phyloP scores from a whole-genome alignment of 2,329 filamentous ascomycete species.

The Alternaria triticimaculans region DNA sequence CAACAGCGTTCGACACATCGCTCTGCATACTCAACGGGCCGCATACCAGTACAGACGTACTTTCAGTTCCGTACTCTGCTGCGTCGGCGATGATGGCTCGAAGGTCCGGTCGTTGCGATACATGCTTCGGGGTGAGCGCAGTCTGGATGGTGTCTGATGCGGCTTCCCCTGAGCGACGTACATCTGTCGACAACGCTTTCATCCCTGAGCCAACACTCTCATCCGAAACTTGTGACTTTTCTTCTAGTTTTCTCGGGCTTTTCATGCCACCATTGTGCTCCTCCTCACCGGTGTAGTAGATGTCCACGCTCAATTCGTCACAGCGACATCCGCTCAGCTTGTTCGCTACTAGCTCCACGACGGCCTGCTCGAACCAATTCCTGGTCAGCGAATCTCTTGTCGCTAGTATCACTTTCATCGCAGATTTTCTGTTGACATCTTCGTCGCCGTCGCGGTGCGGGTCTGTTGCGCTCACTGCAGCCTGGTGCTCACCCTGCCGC shows the following conservation, averaged over 20 bases:
- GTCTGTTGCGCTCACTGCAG: background rate
- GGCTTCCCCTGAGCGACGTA: background rate
- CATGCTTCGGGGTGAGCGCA: slow-evolving; percentile 24
- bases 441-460: background rate
- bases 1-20: slow-evolving; percentile 57
- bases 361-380: slow-evolving; percentile 46
- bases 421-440: background rate
- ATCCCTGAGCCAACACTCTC: background rate
- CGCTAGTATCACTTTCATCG: slow-evolving; percentile 43
- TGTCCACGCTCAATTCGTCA: slow-evolving; percentile 25
- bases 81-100: slow-evolving; percentile 29
- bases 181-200: background rate
- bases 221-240: background rate
- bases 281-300: slow-evolving; percentile 36
- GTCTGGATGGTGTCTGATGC: background rate
- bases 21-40: slow-evolving; percentile 56
- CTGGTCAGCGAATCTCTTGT: slow-evolving; percentile 46
- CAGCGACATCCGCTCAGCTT: slow-evolving; percentile 18
- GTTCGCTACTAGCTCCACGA: slow-evolving; percentile 35
- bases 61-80: slow-evolving; percentile 20
- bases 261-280: slow-evolving; percentile 6
- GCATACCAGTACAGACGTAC: slow-evolving; percentile 51
- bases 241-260: background rate
- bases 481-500: background rate
- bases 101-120: slow-evolving; percentile 45